Evolutionary conservation across 257 asterid species (phyloP).

Genomic region (Nicotiana benthamiana): DNA sequence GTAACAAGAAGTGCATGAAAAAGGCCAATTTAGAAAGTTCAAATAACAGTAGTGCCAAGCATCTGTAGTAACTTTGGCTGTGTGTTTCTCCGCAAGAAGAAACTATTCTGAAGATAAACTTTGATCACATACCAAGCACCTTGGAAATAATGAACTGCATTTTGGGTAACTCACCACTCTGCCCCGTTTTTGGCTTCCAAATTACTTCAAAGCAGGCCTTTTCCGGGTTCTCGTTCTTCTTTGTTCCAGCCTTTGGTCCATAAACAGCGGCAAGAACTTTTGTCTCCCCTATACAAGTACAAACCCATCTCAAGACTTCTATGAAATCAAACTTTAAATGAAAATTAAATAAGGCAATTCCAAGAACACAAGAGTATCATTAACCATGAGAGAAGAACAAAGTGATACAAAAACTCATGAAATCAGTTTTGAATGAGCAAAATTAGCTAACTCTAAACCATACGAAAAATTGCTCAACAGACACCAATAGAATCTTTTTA

Average conservation of each 20-base stretch:
- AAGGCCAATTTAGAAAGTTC: not conserved
- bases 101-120: not conserved
- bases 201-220: conserved; percentile 81
- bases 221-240: conserved; percentile 91
- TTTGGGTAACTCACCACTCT: conserved; percentile 41
- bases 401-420: not conserved
- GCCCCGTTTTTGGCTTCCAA: conserved; percentile 92
- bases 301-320: not conserved
- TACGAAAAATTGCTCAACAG: not conserved
- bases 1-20: not conserved
- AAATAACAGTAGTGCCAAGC: not conserved
- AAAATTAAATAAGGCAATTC: not conserved
- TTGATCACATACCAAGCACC: not conserved
- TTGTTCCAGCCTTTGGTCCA: conserved; percentile 94
- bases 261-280: conserved; percentile 90
- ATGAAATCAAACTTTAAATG: not conserved
- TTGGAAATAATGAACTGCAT: not conserved
- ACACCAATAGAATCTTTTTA: not conserved
- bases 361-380: not conserved
- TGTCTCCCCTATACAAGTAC: conserved; percentile 54
- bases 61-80: not conserved
- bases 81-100: not conserved
- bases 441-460: not conserved
- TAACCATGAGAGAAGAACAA: not conserved
- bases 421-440: not conserved